Evolutionary conservation across 306 rosid genomes (phyloP).

Genomic region (Betula pendula): DNA sequence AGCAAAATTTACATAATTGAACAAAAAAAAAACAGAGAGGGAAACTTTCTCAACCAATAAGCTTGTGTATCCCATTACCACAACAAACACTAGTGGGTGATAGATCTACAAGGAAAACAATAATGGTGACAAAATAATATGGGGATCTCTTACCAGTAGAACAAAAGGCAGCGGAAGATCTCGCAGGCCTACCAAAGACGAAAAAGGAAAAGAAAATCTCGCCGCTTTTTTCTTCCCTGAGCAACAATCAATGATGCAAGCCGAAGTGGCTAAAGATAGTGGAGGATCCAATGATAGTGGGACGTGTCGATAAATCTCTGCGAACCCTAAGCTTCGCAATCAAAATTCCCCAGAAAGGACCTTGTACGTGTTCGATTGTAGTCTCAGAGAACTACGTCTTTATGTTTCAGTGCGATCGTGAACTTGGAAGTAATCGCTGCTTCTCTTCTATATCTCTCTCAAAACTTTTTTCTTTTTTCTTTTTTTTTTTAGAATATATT

Average conservation of each 20-base stretch:
- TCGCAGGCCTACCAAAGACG: slow-evolving; percentile 10
- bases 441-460: too few species aligned
- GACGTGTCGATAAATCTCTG: slow-evolving; percentile 4
- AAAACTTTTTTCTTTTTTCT: too few species aligned
- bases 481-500: too few species aligned
- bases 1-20: not conserved
- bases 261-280: not conserved
- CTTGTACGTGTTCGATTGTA: not conserved
- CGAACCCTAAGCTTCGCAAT: slow-evolving; percentile 8
- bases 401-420: too few species aligned
- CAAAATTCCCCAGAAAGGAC: not conserved
- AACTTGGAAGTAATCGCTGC: too few species aligned
- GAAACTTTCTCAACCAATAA: not conserved
- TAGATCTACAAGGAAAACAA: not conserved
- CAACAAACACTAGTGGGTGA: not conserved
- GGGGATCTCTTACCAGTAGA: slow-evolving; percentile 51
- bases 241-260: slow-evolving; percentile 16
- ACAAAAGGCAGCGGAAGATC: slow-evolving; percentile 45
- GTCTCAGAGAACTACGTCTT: not conserved
- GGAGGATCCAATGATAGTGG: slow-evolving; percentile 15
- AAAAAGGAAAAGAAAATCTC: not conserved
- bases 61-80: not conserved
- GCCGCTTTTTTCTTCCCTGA: not conserved
- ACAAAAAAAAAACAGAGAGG: not conserved
- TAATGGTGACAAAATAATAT: slow-evolving; percentile 5